phyloP scores from a whole-genome alignment of 2,329 filamentous ascomycete genomes.

The Coniochaeta ligniaria region DNA sequence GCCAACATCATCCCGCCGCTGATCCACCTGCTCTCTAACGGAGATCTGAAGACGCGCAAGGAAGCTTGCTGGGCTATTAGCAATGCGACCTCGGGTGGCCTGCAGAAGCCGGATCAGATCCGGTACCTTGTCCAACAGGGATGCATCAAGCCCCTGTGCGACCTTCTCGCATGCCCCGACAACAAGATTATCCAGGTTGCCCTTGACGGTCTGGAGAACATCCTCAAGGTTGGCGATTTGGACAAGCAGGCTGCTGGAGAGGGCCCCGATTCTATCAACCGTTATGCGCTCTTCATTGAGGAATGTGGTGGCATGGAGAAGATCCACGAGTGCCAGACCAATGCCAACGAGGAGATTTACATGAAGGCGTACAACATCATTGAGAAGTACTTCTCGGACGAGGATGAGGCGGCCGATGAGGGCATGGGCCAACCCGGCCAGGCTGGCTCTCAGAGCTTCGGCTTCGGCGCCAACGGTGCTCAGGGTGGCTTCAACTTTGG shows the following conservation, averaged over 20 bases:
- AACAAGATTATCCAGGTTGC: constrained; percentile 99
- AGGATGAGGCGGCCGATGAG: constrained; percentile 89
- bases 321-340: constrained; percentile 99
- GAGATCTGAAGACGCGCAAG: constrained; percentile 98
- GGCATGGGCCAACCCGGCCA: constrained; percentile 59
- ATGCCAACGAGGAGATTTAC: constrained; percentile 99
- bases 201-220: constrained; percentile 96
- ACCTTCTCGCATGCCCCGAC: constrained; percentile 90
- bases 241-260: constrained; percentile 86
- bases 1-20: constrained; percentile 94
- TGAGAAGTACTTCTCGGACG: constrained; percentile 99
- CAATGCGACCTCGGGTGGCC: constrained; percentile 92
- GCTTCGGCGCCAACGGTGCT: constrained; percentile 61
- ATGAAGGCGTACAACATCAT: constrained; percentile 99
- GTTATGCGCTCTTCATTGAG: constrained; percentile 96
- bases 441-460: constrained; percentile 61
- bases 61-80: constrained; percentile 99
- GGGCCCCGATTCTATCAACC: constrained; percentile 76
- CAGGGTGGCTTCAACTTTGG: constrained; percentile 87
- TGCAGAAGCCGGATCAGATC: constrained; percentile 98
- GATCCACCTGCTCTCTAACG: constrained; percentile 92
- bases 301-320: constrained; percentile 99
- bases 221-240: constrained; percentile 97
- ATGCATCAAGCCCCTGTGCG: constrained; percentile 95
- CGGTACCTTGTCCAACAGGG: constrained; percentile 88